Evolutionary conservation across 2,329 filamentous ascomycete genomes (phyloP).

Genomic region (Arthrobotrys megalospora): DNA sequence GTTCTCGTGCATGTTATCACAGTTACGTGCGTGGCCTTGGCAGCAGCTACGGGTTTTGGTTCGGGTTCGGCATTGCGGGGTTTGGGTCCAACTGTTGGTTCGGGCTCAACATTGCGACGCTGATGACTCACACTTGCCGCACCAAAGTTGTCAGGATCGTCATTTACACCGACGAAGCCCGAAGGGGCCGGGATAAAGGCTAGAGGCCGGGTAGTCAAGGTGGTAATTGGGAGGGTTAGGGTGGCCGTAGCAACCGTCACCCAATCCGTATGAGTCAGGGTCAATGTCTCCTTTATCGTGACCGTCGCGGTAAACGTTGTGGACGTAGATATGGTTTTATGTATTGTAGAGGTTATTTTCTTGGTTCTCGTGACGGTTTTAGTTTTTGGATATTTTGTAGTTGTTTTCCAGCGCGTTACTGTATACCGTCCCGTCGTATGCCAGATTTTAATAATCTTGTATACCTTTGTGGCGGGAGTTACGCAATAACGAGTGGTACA

Average conservation of each 20-base stretch:
- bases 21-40: slow-evolving; percentile 5
- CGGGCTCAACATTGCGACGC: slow-evolving; percentile 19
- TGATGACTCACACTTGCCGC: too few relatives aligned
- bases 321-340: not conserved
- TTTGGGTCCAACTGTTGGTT: too few relatives aligned
- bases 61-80: not conserved
- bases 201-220: not conserved
- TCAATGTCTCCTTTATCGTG: too few relatives aligned
- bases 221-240: not conserved
- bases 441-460: not conserved
- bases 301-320: slow-evolving; percentile 1
- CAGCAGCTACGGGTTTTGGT: too few relatives aligned
- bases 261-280: not conserved
- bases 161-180: slow-evolving; percentile 11
- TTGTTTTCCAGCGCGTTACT: slow-evolving; percentile 19
- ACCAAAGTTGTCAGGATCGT: slow-evolving; percentile 6
- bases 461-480: not conserved
- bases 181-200: slow-evolving; percentile 5
- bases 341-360: slow-evolving; percentile 14
- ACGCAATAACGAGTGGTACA: slow-evolving; percentile 35
- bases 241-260: too few relatives aligned
- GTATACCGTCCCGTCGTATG: slow-evolving; percentile 19
- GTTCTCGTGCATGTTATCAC: slow-evolving; percentile 24
- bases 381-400: slow-evolving; percentile 7
- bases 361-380: slow-evolving; percentile 18